Conservation (phyloP, 257 asterid species). For the Gentiana macrophylla region DNA sequence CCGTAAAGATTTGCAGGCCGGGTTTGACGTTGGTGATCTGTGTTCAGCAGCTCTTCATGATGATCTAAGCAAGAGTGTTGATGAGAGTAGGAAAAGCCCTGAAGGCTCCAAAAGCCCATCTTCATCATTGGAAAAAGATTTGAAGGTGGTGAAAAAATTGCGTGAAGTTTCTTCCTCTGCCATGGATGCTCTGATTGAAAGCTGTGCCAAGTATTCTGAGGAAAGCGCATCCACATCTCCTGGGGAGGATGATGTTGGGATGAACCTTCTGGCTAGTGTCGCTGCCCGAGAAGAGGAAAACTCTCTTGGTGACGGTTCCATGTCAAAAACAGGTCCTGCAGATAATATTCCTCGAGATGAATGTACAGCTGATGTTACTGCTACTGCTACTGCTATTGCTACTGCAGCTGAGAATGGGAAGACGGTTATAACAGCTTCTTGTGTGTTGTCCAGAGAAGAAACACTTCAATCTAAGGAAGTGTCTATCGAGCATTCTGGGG, state of each 20-base stretch:
- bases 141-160: constrained; percentile 33
- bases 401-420: constrained; percentile 14
- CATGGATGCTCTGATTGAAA: constrained; percentile 88
- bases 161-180: constrained; percentile 63
- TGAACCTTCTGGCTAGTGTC: constrained; percentile 95
- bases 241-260: constrained; percentile 80
- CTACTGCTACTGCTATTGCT: constrained; percentile 20
- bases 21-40: constrained; percentile 39
- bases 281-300: constrained; percentile 76
- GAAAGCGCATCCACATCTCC: constrained; percentile 51
- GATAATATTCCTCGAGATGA: constrained; percentile 16
- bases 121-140: constrained; percentile 25
- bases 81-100: constrained; percentile 16
- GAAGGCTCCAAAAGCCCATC: constrained; percentile 25
- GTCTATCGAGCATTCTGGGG: constrained; percentile 17
- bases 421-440: constrained; percentile 17
- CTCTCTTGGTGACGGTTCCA: constrained; percentile 39
- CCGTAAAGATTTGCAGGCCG: constrained; percentile 33
- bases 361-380: constrained; percentile 14
- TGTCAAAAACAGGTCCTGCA: constrained; percentile 27
- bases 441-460: constrained; percentile 25
- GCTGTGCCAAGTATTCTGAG: constrained; percentile 78
- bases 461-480: constrained; percentile 16
- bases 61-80: constrained; percentile 35
- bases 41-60: constrained; percentile 32